Evolutionary conservation across 805 yeast genomes (phyloP).

Genomic region (Starmerella powellii): DNA sequence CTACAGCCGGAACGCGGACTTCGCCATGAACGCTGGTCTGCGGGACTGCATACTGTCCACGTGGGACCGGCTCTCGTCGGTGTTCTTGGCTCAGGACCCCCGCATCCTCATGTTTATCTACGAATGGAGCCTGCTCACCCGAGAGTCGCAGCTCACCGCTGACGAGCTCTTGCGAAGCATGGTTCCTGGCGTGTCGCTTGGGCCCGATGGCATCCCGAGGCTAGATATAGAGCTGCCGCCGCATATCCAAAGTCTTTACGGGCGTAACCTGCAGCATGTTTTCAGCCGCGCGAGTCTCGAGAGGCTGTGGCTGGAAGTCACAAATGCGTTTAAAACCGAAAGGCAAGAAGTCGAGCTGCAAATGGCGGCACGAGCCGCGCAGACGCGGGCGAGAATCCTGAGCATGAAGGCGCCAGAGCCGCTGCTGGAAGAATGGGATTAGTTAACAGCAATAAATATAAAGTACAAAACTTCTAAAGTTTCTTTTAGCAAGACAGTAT

Average conservation of each 20-base stretch:
- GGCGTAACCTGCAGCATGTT: slow-evolving; percentile 1
- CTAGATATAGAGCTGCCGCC: background rate
- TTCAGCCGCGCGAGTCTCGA: slow-evolving; percentile 3
- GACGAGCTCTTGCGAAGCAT: background rate
- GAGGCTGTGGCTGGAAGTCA: slow-evolving; percentile 7
- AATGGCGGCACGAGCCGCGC: slow-evolving; percentile 6
- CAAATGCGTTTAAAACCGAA: slow-evolving; percentile 4
- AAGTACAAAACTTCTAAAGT: too few species aligned
- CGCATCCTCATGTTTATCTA: slow-evolving; percentile 13
- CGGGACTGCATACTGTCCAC: slow-evolving; percentile 2
- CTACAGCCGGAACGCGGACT: background rate
- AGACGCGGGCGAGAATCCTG: background rate
- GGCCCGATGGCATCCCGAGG: slow-evolving; percentile 6
- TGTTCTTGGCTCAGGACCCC: slow-evolving; percentile 20
- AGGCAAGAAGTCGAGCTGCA: slow-evolving; percentile 12
- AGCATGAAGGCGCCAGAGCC: background rate
- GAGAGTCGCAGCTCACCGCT: too few species aligned
- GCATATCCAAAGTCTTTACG: background rate
- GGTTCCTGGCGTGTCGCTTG: background rate
- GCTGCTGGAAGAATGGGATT: too few species aligned
- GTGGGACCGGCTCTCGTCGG: slow-evolving; percentile 14
- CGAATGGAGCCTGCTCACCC: background rate
- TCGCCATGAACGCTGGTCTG: slow-evolving; percentile 9
- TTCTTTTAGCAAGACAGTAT: too few species aligned
- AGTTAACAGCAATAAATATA: background rate